Percentiles rank a stretch among this genome's conserved stretches.
Evolutionary conservation across 768 basidiomycete species (phyloP).

Genomic region (Lentinula detonsa): DNA sequence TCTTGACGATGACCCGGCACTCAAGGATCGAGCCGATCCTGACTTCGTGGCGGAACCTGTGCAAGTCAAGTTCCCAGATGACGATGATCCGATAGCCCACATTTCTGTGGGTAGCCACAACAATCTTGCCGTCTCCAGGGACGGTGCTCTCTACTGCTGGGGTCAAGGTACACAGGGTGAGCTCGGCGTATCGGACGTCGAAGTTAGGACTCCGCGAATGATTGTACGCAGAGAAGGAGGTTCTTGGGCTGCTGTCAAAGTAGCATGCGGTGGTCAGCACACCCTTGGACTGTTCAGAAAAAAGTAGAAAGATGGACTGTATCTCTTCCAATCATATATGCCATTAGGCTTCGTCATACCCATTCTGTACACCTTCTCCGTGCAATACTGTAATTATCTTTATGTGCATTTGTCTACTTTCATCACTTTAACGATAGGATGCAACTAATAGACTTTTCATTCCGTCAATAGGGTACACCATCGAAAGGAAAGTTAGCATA

Average conservation of each 20-base stretch:
- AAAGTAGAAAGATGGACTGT: slow-evolving; percentile 23
- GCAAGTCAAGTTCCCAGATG: slow-evolving; percentile 57
- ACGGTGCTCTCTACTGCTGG: slow-evolving; percentile 70
- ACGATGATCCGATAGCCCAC: slow-evolving; percentile 56
- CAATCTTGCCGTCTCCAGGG: slow-evolving; percentile 62
- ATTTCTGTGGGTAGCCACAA: slow-evolving; percentile 69
- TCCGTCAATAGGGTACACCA: background rate
- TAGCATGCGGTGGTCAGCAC: slow-evolving; percentile 77
- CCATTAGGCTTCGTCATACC: background rate
- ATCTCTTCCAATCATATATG: background rate
- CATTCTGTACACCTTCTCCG: background rate
- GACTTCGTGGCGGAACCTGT: slow-evolving; percentile 66
- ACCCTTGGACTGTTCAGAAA: slow-evolving; percentile 68
- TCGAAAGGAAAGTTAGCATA: background rate
- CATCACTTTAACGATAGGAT: background rate
- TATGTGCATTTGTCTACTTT: background rate
- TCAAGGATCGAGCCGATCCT: slow-evolving; percentile 44
- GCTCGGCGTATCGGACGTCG: slow-evolving; percentile 57
- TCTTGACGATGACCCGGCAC: slow-evolving; percentile 60
- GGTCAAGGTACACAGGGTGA: slow-evolving; percentile 77
- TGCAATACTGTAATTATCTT: background rate
- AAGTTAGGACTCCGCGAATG: slow-evolving; percentile 56
- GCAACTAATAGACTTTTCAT: background rate
- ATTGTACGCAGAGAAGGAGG: slow-evolving; percentile 73
- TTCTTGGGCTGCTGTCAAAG: slow-evolving; percentile 57